Conservation (phyloP, 2,329 filamentous ascomycete species). For the Stachybotrys chlorohalonatus region DNA sequence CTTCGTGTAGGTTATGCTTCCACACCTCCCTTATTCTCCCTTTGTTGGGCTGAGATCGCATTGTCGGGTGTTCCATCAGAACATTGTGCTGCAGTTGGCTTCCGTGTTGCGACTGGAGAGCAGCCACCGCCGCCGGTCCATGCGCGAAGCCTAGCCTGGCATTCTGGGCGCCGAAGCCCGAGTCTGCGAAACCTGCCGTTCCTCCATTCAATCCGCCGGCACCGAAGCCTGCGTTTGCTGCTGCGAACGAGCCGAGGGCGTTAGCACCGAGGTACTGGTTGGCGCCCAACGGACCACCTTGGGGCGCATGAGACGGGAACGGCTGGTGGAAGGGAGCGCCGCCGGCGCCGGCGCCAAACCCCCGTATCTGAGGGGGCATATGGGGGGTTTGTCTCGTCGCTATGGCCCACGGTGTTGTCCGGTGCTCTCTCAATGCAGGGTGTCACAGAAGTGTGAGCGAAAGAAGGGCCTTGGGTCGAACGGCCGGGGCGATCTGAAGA, state of each 20-base stretch:
- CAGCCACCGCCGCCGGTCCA: conserved; percentile 41
- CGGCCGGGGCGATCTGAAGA: too few species aligned
- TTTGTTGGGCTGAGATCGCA: conserved; percentile 52
- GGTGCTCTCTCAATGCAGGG: not conserved
- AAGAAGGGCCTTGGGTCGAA: too few species aligned
- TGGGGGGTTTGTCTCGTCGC: not conserved
- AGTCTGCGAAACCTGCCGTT: conserved; percentile 51
- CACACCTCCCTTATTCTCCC: conserved; percentile 92
- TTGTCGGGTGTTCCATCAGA: conserved; percentile 32
- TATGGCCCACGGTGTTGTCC: not conserved
- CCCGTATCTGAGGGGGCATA: conserved; percentile 30
- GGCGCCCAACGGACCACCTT: conserved; percentile 45
- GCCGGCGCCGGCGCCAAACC: conserved; percentile 26
- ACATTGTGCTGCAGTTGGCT: conserved; percentile 30
- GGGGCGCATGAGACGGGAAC: conserved; percentile 42
- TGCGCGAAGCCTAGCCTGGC: conserved; percentile 82
- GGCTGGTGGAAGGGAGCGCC: conserved; percentile 31
- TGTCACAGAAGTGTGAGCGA: too few species aligned
- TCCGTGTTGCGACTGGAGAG: conserved; percentile 50
- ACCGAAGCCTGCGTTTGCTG: conserved; percentile 45
- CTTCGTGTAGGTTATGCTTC: conserved; percentile 82
- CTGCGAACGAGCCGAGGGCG: conserved; percentile 57
- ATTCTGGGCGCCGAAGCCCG: conserved; percentile 77
- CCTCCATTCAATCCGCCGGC: conserved; percentile 47
- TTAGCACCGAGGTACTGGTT: conserved; percentile 68